A percentile compares a stretch with the other conserved stretches of the same genome.
These are phyloP conservation scores for Entonaema liquescens DNA, from an alignment of 495 filamentous ascomycete genomes.

Conservation along the genomic window DNA sequence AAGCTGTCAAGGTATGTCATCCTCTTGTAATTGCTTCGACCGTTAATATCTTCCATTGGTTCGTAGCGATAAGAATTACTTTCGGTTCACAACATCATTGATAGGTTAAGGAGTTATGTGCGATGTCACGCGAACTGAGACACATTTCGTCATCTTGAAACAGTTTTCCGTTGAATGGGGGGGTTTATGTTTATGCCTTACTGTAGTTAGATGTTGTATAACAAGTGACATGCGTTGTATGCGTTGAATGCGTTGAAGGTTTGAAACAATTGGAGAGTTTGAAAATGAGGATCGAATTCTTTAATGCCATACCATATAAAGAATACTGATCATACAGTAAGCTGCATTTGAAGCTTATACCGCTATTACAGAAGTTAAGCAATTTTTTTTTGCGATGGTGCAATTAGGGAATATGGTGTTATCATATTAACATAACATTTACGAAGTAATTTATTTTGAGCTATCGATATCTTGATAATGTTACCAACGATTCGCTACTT, in stretches of 20 bases:
- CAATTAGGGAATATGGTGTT: background rate
- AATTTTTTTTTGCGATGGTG: background rate
- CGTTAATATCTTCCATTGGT: slow-evolving; percentile 18
- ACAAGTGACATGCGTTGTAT: no score
- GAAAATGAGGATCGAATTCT: background rate
- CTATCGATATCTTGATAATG: background rate
- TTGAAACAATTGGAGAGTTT: slow-evolving; percentile 19
- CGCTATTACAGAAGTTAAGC: background rate
- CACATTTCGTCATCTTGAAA: slow-evolving; percentile 41
- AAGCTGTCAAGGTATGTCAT: slow-evolving; percentile 9
- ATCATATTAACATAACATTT: background rate
- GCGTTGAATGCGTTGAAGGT: background rate
- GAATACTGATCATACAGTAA: slow-evolving; percentile 13
- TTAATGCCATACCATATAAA: background rate
- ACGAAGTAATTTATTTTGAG: background rate
- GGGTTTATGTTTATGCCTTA: slow-evolving; percentile 9
- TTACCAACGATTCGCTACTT: background rate
- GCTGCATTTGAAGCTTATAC: slow-evolving; percentile 1
- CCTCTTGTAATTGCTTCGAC: slow-evolving; percentile 11
- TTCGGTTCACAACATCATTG: slow-evolving; percentile 35
- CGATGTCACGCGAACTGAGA: slow-evolving; percentile 30
- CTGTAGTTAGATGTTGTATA: slow-evolving; percentile 5
- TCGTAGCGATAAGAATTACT: background rate
- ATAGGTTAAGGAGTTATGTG: slow-evolving; percentile 25
- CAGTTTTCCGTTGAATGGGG: slow-evolving; percentile 4